Evolutionary conservation across 2,329 filamentous ascomycete species (phyloP), one percentile per base, ranked within the genome.

Genomic region (Bipolaris cookei): DNA sequence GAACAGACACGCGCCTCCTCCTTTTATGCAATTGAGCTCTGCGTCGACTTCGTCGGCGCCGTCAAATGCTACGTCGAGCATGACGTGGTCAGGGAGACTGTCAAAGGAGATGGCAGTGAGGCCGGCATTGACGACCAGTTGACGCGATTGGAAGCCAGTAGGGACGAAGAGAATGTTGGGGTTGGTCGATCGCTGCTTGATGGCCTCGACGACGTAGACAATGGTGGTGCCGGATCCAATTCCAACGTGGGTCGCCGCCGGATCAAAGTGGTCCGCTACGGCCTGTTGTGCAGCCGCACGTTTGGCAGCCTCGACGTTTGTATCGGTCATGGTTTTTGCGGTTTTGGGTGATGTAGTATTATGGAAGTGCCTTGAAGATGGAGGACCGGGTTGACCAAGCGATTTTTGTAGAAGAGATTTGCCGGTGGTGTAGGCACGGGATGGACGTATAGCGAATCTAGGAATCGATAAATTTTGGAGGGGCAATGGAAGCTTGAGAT

Each of bases 1-100:
- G 81, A 97, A 96, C 54, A 98, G 80, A 78, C 95, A 99, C n/a
- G 92, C 95, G 56, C 95, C 95, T 47, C 95, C 95, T 52, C 95
- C 95, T 81, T 98, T 98, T 81, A 99, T 98, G 73, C 94, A 92
- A 78, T 98, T 99, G 58, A 99, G 80, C 50, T 96, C 90, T 44
- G 91, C 88, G 74, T 99, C 95, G 30, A 99, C 92, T 81, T 99
- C 95, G 75, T 99, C 95, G 3, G 95, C 95, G 51, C 95, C 95
- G 73, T 99, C 95, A 74, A 99, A 99, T 47, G 90, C 91, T 16
- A 98, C 90, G 70, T 98, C 94, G 25, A 99, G 84, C 73, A 88
- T 73, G 14, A 80, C 80, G 51, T 83, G 82, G 38, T 82, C 74
- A 1, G 90, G 89, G 14, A 96, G 81, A 58, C 89, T 86, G 70